Percentiles rank a stretch among this genome's conserved stretches.
phyloP scores from a whole-genome alignment of 495 filamentous ascomycete genomes.

The Aspergillus conjunctus region DNA sequence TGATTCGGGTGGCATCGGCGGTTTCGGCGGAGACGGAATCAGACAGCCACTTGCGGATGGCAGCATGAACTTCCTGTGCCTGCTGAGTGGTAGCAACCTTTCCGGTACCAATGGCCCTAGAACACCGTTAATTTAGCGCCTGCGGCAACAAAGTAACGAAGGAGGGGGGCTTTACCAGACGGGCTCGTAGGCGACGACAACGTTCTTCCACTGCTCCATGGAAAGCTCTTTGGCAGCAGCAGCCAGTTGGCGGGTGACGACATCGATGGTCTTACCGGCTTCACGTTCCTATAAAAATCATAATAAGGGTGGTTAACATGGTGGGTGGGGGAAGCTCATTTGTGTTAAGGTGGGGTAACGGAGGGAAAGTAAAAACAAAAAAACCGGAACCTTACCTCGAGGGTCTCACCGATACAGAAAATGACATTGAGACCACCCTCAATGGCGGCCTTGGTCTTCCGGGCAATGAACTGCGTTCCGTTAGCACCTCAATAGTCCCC shows the following conservation, averaged over 20 bases:
- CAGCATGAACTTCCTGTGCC: slow-evolving; percentile 92
- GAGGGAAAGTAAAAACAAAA: slow-evolving; percentile 5
- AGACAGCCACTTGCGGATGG: slow-evolving; percentile 86
- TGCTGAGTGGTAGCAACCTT: slow-evolving; percentile 94
- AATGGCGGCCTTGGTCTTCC: slow-evolving; percentile 88
- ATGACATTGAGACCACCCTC: slow-evolving; percentile 88
- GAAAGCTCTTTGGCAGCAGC: slow-evolving; percentile 63
- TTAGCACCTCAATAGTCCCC: slow-evolving; percentile 15
- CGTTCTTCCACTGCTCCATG: slow-evolving; percentile 83
- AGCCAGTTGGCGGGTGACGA: slow-evolving; percentile 77
- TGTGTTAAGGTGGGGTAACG: slow-evolving; percentile 19
- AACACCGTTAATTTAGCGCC: slow-evolving; percentile 15
- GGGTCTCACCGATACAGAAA: slow-evolving; percentile 92
- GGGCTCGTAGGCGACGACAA: slow-evolving; percentile 97
- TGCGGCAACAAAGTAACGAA: neutral
- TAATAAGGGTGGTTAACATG: slow-evolving; percentile 15
- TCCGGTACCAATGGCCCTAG: slow-evolving; percentile 89
- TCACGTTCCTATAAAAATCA: slow-evolving; percentile 69
- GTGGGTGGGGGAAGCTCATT: neutral
- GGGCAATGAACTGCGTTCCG: slow-evolving; percentile 67
- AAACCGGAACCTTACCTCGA: slow-evolving; percentile 60
- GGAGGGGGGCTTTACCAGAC: slow-evolving; percentile 66
- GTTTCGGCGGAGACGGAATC: slow-evolving; percentile 69
- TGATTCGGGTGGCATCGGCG: slow-evolving; percentile 78
- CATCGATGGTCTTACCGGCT: slow-evolving; percentile 81